Evolutionary conservation across 257 asterid genomes (phyloP).

Genomic region (Nicotiana noctiflora): DNA sequence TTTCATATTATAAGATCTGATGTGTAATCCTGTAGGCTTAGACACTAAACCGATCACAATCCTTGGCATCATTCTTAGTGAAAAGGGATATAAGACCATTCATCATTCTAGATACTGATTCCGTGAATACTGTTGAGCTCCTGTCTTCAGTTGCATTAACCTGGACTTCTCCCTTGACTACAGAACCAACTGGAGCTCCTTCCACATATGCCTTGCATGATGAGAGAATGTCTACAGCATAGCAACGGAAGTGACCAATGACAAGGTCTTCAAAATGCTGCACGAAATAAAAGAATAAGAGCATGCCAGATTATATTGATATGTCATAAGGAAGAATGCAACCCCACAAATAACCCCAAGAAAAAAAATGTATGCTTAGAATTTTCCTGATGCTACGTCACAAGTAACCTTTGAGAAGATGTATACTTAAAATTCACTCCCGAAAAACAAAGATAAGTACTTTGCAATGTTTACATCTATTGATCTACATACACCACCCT

Average conservation of each 20-base stretch:
- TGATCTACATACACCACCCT: too few species aligned
- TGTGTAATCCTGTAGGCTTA: too few species aligned
- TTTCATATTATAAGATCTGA: too few species aligned
- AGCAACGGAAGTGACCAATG: conserved; percentile 34
- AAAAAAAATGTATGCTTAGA: neutral
- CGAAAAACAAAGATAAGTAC: neutral
- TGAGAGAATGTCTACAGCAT: conserved; percentile 34
- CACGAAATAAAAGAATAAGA: neutral
- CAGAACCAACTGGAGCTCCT: conserved; percentile 42
- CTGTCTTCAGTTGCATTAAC: too few species aligned
- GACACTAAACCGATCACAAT: too few species aligned
- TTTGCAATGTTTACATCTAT: neutral
- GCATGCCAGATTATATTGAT: neutral
- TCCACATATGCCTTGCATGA: conserved; percentile 42
- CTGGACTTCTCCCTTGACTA: too few species aligned
- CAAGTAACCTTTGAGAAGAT: neutral
- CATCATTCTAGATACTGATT: too few species aligned
- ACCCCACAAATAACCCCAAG: neutral
- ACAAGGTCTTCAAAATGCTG: conserved; percentile 53
- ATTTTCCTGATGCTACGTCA: neutral
- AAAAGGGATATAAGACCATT: too few species aligned
- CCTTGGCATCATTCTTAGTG: too few species aligned
- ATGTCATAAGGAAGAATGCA: neutral
- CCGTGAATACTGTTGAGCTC: too few species aligned
- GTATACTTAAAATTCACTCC: neutral